Evolutionary conservation across 1,284 basidiomycete species (phyloP), one percentile per base, ranked within the genome.

Genomic region (Violaceomyces palustris): DNA sequence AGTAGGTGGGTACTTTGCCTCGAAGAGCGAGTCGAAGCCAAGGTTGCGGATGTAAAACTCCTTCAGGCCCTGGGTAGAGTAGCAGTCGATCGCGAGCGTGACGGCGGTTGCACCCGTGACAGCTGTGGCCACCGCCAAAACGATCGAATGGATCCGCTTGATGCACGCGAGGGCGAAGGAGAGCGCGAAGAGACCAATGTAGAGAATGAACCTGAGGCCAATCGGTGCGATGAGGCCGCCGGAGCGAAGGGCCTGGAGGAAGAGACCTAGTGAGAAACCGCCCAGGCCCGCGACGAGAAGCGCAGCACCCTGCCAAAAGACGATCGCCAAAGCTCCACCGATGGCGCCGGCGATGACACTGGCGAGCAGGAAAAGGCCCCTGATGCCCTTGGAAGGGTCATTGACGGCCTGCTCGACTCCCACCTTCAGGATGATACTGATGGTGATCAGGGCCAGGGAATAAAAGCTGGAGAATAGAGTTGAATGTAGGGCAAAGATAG

Each of bases 31-130:
- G 8, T 77, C 78, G 75, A 90, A 89, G 15, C 92, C 92, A 34
- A 97, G 77, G 69, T 94, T 96, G 83, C 87, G 93, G 39, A 93
- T 78, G 75, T 94, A 96, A 76, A 93, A 86, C 79, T 94, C 92
- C 77, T 96, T 96, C 46, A 94, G 79, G 19, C 86, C 87, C 30
- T 56, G 52, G 6, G 48, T 43, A 3, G 57, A 49, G 37, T 83
- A 96, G 75, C 92, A 96, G 74, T 97, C 92, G 39, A 94, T 82
- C 8, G 91, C 91, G 17, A 96, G 79, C 47, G 91, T 88, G 69
- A 93, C 83, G 1, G 88, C 85, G n/a, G 86, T 86, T n/a, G 89
- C 84, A 18, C 92, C 92, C 45, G 93, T 85, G 59, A 87, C 79
- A 21, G 87, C 86, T 21, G 90, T 93, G 36, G 87, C 84, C 35